A percentile compares a stretch with the other conserved stretches of the same genome.
These are phyloP conservation scores for Eragrostis curvula DNA, from an alignment of 176 grass and related monocot genomes.

Conservation along the genomic window DNA sequence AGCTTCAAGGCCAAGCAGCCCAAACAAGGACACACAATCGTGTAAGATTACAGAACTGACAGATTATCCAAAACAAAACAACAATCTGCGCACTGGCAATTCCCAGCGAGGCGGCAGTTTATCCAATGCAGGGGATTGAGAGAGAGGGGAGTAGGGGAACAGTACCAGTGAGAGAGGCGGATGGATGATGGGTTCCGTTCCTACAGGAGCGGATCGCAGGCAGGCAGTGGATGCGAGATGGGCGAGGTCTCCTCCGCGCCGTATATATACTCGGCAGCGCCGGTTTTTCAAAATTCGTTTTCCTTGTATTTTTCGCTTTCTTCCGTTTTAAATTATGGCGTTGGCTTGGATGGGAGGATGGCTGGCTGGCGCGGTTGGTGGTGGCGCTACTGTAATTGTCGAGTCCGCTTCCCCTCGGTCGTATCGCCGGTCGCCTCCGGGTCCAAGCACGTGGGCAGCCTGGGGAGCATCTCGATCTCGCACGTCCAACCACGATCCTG, in stretches of 20 bases:
- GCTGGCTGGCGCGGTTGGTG: background rate
- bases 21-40: background rate
- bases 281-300: background rate
- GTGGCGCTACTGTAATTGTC: background rate
- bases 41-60: background rate
- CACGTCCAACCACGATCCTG: background rate
- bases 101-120: too few species aligned
- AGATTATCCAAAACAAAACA: background rate
- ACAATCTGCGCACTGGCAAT: background rate
- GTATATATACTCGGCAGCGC: slow-evolving; percentile 11
- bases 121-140: background rate
- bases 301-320: too few species aligned
- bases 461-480: background rate
- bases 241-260: background rate
- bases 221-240: background rate
- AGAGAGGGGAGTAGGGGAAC: background rate
- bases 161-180: background rate
- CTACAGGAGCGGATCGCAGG: slow-evolving; percentile 37
- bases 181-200: background rate
- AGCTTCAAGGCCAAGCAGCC: background rate
- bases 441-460: background rate
- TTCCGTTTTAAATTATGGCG: too few species aligned
- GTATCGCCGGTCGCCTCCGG: slow-evolving; percentile 25
- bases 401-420: slow-evolving; percentile 9
- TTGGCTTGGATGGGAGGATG: background rate